Evolutionary conservation across 805 yeast genomes (phyloP), one percentile per base, ranked within the genome.

Genomic region (Wickerhamomyces chambardii): DNA sequence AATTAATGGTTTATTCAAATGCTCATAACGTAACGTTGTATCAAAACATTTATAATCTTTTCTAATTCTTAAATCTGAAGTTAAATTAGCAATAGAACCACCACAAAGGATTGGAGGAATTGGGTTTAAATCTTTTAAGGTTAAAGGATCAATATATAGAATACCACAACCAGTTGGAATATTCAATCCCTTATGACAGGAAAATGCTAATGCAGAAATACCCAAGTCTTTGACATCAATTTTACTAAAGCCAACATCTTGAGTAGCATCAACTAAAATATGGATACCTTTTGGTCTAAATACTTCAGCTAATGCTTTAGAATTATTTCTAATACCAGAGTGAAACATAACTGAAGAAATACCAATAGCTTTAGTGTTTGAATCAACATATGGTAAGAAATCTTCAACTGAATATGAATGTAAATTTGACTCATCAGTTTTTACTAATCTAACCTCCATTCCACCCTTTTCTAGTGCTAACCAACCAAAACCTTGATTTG

Each of bases 401-500:
- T 24, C 31, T 10, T 17, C 9, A 12, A 15, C 31, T 4, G 31
- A 12, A 12, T 17, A 29, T 5, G 31, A 22, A 14, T 10, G 17
- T 12, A 29, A 17, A 17, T 29, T 29, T 4, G 5, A 15, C 11
- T 29, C 31, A 29, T 29, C 31, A 29, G 31, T 29, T 14, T 29
- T 29, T 7, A 29, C 19, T 8, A 29, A 29, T 17, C 22, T 29
- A 17, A 29, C 31, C 11, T 29, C 31, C 11, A 29, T 8, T 5
- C 22, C 22, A 4, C 10, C 15, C 2, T 6, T 6, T 29, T 29
- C 28, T n/a, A 36, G 32, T 4, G 38, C 42, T 6, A 38, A 17
- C 44, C 44, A 40, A 16, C 38, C 33, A 14, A 38, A 31, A 16
- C 32, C 32, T 31, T 40, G 39, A 17, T 40, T 41, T 29, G 39